Conservation (phyloP, 495 filamentous ascomycete genomes). For the Neohortaea acidophila region DNA sequence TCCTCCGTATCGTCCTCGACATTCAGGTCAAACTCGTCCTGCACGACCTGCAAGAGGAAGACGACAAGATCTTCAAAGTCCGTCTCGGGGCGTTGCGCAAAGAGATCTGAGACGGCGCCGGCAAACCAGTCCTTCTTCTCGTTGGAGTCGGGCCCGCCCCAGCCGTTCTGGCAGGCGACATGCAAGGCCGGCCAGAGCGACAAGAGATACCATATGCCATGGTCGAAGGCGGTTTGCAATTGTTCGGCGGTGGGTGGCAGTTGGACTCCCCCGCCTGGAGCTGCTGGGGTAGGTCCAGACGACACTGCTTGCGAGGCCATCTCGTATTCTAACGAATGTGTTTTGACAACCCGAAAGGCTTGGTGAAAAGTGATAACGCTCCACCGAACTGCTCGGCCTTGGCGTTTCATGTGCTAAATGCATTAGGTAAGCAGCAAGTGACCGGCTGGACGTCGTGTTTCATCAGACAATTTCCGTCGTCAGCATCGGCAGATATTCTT, state of each 20-base stretch:
- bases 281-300: background rate
- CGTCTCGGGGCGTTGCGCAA: slow-evolving; percentile 50
- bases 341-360: no score
- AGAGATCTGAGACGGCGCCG: slow-evolving; percentile 71
- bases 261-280: slow-evolving; percentile 5
- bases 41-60: slow-evolving; percentile 73
- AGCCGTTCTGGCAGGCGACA: slow-evolving; percentile 70
- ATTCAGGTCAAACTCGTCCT: slow-evolving; percentile 84
- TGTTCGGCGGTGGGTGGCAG: slow-evolving; percentile 19
- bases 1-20: slow-evolving; percentile 78
- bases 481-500: no score
- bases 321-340: no score
- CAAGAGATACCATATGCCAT: slow-evolving; percentile 62
- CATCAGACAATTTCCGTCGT: no score
- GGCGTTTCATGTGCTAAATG: no score
- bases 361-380: no score
- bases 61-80: slow-evolving; percentile 73
- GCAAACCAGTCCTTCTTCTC: slow-evolving; percentile 97
- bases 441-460: no score
- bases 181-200: slow-evolving; percentile 75
- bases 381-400: no score
- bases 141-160: slow-evolving; percentile 69
- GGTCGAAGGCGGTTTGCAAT: slow-evolving; percentile 32
- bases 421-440: no score
- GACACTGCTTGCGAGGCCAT: background rate